Evolutionary conservation across 1,284 basidiomycete genomes (phyloP), one percentile per base, ranked within the genome.

Genomic region (Athelia sp.): DNA sequence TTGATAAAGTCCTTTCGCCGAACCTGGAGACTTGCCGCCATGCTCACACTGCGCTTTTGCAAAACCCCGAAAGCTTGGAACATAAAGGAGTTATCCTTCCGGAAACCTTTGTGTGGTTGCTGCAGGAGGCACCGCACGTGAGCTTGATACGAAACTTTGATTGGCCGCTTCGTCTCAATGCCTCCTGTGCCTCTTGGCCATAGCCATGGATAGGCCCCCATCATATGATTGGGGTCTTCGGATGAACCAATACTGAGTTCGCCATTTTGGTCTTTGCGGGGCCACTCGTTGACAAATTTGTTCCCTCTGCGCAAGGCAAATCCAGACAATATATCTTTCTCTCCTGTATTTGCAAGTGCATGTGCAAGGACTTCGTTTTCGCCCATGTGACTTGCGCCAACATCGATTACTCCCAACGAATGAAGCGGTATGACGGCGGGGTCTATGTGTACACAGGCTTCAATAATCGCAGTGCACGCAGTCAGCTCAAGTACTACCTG

Each of bases 191-290:
- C 36, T 9, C 19, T 17, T 40, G 73, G 74, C 50, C 71, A 76
- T 0, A 74, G 54, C 0, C 43, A 26, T 0, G 66, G 70, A 52
- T 65, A 74, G 2, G 62, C 60, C 4, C 60, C 60, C 14, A 66
- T 52, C 1, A 68, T 56, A n/a, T 40, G 36, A n/a, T 40, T 40
- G 24, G 54, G 18, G 38, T 65, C 60, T 0, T 62, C 47, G 11
- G 60, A 48, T 0, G 8, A 6, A 21, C 36, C 36, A 21, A 8
- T n/a, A 52, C 47, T 0, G 54, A 49, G 6, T 55, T 56, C 15
- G 48, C 53, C 6, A 56, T 45, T 6, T 32, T 49, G 2, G 45
- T 40, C 14, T 52, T 10, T 1, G 50, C 46, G 6, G 6, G 36
- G n/a, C 42, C 59, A 66, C 26, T 64, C 63, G 22, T 58, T 61